Evolutionary conservation across 257 asterid genomes (phyloP).

Genomic region (Buddleja alternifolia): DNA sequence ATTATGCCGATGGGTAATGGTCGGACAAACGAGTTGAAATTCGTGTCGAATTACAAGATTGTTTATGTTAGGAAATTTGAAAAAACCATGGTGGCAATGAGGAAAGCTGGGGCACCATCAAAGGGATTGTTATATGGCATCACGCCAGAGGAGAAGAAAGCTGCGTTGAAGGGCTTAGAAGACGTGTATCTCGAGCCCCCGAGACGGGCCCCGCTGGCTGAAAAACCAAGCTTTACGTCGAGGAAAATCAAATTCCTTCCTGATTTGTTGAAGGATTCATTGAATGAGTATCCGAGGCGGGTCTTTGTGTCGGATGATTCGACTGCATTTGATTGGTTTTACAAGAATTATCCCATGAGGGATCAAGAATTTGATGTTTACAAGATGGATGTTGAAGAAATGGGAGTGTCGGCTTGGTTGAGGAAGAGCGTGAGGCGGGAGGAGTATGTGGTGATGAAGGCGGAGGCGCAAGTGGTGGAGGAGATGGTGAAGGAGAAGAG

Average conservation of each 20-base stretch:
- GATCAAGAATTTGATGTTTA: conserved; percentile 45
- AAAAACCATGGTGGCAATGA: conserved; percentile 57
- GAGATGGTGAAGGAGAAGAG: conserved; percentile 61
- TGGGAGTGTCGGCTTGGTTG: conserved; percentile 60
- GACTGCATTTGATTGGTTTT: conserved; percentile 43
- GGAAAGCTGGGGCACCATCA: conserved; percentile 36
- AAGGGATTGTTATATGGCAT: conserved; percentile 27
- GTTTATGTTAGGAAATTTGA: conserved; percentile 64
- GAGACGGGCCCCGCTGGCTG: conserved; percentile 9
- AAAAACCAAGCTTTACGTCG: conserved; percentile 18
- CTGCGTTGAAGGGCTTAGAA: conserved; percentile 51
- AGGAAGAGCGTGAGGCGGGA: conserved; percentile 51
- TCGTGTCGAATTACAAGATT: conserved; percentile 43
- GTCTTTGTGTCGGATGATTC: conserved; percentile 45
- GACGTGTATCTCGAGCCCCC: conserved; percentile 60
- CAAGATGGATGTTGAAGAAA: conserved; percentile 36
- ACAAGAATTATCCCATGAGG: conserved; percentile 49
- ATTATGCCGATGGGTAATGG: conserved; percentile 52
- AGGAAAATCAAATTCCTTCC: conserved; percentile 46
- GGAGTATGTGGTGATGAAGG: conserved; percentile 88
- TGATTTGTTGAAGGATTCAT: conserved; percentile 43
- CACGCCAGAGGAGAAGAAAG: conserved; percentile 41
- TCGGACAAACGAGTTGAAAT: conserved; percentile 37
- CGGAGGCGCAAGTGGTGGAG: conserved; percentile 79
- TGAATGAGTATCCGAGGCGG: conserved; percentile 45